These are phyloP conservation scores for Vigna angularis DNA, from an alignment of 306 rosid species.

Conservation along the genomic window DNA sequence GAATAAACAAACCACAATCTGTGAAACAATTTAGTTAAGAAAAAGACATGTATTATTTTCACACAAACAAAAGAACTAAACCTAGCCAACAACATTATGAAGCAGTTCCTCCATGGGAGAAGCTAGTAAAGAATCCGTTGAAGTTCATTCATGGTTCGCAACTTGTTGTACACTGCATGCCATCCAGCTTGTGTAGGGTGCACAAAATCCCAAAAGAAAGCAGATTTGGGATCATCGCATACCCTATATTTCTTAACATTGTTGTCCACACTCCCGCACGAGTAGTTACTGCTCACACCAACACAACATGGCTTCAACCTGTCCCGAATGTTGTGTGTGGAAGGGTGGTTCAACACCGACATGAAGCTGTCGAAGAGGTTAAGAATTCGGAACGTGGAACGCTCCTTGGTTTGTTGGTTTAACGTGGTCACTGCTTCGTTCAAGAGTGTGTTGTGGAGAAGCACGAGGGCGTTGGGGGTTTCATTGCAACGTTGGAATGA, in stretches of 20 bases:
- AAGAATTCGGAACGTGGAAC: conserved; percentile 49
- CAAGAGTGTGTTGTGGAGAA: conserved; percentile 69
- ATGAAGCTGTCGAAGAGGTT: conserved; percentile 72
- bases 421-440: conserved; percentile 59
- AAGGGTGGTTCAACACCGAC: conserved; percentile 56
- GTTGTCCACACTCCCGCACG: conserved; percentile 71
- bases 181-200: conserved; percentile 91
- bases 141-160: conserved; percentile 42
- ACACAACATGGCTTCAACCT: conserved; percentile 77
- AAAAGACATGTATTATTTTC: neutral
- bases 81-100: too few species aligned
- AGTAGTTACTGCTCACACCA: conserved; percentile 57
- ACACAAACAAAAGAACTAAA: neutral
- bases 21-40: conserved; percentile 1
- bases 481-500: conserved; percentile 65
- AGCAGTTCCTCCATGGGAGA: neutral
- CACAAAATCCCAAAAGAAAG: conserved; percentile 88
- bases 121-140: conserved; percentile 41
- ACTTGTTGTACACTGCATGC: conserved; percentile 65
- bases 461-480: conserved; percentile 53
- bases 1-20: conserved; percentile 7
- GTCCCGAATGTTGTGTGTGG: conserved; percentile 52
- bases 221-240: conserved; percentile 63
- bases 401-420: conserved; percentile 51
- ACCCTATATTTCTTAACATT: conserved; percentile 65